A percentile compares a stretch with the other conserved stretches of the same genome.
These are phyloP conservation scores for Euphorbia peplus DNA, from an alignment of 345 rosid species.

Conservation along the genomic window DNA sequence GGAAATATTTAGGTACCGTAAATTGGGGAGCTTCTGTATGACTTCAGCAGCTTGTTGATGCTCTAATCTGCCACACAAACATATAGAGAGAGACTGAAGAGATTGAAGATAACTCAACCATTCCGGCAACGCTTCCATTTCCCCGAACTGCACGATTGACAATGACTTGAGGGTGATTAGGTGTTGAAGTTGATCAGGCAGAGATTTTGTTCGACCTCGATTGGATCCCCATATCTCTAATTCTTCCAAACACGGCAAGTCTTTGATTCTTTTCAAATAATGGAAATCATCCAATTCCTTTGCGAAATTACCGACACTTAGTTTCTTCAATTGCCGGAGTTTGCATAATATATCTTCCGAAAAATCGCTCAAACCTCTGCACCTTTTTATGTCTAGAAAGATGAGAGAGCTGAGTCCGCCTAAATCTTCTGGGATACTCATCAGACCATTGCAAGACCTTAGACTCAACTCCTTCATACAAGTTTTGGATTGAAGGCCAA, in stretches of 20 bases:
- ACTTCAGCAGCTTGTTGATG: not conserved
- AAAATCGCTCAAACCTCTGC: not conserved
- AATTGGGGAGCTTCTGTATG: not conserved
- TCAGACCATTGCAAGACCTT: not conserved
- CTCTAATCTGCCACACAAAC: not conserved
- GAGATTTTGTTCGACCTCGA: too few species aligned
- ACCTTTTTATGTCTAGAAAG: not conserved
- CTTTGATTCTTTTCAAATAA: not conserved
- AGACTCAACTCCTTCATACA: not conserved
- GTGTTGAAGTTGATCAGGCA: slow-evolving; percentile 9
- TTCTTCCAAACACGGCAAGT: not conserved
- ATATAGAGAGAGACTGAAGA: not conserved
- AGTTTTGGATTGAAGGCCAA: not conserved
- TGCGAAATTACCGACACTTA: not conserved
- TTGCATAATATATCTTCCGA: not conserved
- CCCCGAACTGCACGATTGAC: not conserved
- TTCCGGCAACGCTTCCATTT: not conserved
- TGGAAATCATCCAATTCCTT: slow-evolving; percentile 4
- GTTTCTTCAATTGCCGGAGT: not conserved
- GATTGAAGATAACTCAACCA: slow-evolving; percentile 8
- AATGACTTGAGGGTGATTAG: not conserved
- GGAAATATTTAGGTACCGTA: not conserved
- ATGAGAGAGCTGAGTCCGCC: slow-evolving; percentile 1
- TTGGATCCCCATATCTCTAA: not conserved
- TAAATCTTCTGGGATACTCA: not conserved